A percentile compares a stretch with the other conserved stretches of the same genome.
Conservation (phyloP, 2,329 filamentous ascomycete genomes). For the Ilyonectria mors-panacis region DNA sequence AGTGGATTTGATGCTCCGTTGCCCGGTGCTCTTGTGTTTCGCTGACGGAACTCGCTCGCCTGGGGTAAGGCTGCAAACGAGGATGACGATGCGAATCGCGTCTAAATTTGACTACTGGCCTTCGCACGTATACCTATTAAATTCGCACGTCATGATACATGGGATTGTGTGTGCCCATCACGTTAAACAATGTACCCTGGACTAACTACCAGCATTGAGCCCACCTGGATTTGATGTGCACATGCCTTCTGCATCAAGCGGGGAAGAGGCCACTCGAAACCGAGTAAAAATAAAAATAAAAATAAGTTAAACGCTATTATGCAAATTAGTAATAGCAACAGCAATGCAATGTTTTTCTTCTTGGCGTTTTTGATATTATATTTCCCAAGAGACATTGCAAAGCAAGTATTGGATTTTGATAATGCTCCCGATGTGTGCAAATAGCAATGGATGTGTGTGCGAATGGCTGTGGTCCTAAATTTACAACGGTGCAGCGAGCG, state of each 20-base stretch:
- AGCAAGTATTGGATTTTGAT: background rate
- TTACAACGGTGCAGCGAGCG: slow-evolving; percentile 42
- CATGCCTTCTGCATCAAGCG: too few species aligned
- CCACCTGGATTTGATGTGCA: too few species aligned
- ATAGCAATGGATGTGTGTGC: background rate
- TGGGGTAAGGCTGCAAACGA: slow-evolving; percentile 30
- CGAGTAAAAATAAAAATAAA: too few species aligned
- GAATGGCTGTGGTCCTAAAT: slow-evolving; percentile 25
- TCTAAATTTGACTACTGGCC: slow-evolving; percentile 37
- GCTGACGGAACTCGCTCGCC: slow-evolving; percentile 26
- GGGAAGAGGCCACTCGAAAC: too few species aligned
- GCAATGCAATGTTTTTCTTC: background rate
- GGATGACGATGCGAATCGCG: slow-evolving; percentile 40
- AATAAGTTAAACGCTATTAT: too few species aligned
- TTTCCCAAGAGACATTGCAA: background rate
- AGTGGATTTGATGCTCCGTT: slow-evolving; percentile 18
- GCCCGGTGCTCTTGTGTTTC: slow-evolving; percentile 13
- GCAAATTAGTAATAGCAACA: too few species aligned
- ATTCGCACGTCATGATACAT: background rate
- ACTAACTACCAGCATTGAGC: too few species aligned
- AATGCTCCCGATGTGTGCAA: background rate
- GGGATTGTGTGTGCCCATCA: background rate
- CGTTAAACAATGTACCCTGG: background rate
- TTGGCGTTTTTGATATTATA: background rate
- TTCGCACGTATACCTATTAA: background rate